These are phyloP conservation scores for Crithidia bombi DNA, from an alignment of 208 protist genomes.

Conservation along the genomic window DNA sequence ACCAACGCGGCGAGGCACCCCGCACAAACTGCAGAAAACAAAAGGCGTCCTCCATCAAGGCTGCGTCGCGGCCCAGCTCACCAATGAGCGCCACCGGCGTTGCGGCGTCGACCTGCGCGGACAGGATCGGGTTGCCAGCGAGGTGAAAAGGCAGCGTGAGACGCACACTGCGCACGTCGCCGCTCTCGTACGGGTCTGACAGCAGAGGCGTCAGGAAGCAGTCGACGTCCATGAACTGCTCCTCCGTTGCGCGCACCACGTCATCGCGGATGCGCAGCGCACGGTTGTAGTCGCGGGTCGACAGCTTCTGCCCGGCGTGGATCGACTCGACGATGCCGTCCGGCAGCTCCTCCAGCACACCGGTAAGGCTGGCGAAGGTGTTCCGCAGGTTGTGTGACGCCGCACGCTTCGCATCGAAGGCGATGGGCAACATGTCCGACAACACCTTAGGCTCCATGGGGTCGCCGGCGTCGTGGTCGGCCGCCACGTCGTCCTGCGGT, in stretches of 20 bases:
- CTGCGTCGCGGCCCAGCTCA: conserved; percentile 82
- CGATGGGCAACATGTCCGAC: conserved; percentile 10
- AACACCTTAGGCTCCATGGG: conserved; percentile 1
- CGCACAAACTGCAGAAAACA: conserved; percentile 85
- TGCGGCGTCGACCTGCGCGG: conserved; percentile 69
- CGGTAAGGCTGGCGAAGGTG: conserved; percentile 34
- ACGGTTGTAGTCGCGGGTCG: conserved; percentile 65
- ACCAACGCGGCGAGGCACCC: conserved; percentile 74
- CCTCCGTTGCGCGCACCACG: conserved; percentile 74
- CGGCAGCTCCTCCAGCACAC: conserved; percentile 73
- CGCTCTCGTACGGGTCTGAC: conserved; percentile 69
- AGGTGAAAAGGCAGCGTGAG: conserved; percentile 77
- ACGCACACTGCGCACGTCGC: conserved; percentile 67
- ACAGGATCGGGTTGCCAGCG: conserved; percentile 86
- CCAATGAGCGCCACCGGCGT: conserved; percentile 75
- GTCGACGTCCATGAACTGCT: conserved; percentile 89
- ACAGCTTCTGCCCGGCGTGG: conserved; percentile 57
- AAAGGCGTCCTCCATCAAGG: conserved; percentile 83
- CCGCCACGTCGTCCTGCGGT: background rate
- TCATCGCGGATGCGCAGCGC: conserved; percentile 80
- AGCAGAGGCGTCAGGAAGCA: conserved; percentile 81
- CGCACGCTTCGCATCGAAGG: conserved; percentile 6
- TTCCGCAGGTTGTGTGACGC: conserved; percentile 32
- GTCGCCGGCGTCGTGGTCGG: background rate
- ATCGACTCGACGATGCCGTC: conserved; percentile 57